phyloP scores from a whole-genome alignment of 805 yeast species.

The Zygotorulaspora sp. region DNA sequence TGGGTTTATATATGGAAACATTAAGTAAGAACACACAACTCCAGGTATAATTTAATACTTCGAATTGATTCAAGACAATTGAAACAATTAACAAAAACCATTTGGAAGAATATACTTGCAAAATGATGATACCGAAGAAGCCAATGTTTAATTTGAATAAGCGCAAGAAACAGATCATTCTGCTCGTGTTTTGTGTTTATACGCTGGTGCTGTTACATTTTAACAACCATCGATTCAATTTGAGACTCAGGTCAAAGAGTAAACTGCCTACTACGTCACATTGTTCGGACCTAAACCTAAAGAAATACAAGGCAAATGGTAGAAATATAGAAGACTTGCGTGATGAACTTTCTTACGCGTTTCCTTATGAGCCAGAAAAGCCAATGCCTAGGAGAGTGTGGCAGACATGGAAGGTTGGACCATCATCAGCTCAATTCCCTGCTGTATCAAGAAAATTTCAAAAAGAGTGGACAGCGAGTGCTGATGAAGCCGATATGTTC shows the following conservation, averaged over 20 bases:
- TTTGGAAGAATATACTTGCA: too few relatives aligned
- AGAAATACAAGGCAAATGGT: slow-evolving; percentile 8
- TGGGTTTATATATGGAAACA: not conserved
- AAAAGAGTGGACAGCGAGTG: slow-evolving; percentile 50
- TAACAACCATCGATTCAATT: slow-evolving; percentile 10
- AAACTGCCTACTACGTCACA: slow-evolving; percentile 30
- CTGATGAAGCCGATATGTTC: slow-evolving; percentile 30
- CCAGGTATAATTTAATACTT: too few relatives aligned
- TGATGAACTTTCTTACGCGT: slow-evolving; percentile 57
- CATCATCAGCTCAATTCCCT: slow-evolving; percentile 55
- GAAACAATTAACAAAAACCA: too few relatives aligned
- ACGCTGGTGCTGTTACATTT: slow-evolving; percentile 11
- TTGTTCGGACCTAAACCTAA: slow-evolving; percentile 19
- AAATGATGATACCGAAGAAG: slow-evolving; percentile 2
- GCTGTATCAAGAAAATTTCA: slow-evolving; percentile 46
- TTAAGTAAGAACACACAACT: not conserved
- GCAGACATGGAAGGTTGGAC: slow-evolving; percentile 88
- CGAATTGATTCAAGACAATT: too few relatives aligned
- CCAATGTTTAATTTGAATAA: slow-evolving; percentile 9
- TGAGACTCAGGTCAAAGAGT: slow-evolving; percentile 6
- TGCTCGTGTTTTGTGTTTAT: slow-evolving; percentile 8
- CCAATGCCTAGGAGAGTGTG: slow-evolving; percentile 77
- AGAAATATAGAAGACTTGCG: slow-evolving; percentile 21
- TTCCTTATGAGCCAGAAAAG: slow-evolving; percentile 64
- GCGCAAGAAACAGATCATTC: slow-evolving; percentile 11